Evolutionary conservation across 345 rosid genomes (phyloP), one percentile per base, ranked within the genome.

Genomic region (Syzygium aqueum): DNA sequence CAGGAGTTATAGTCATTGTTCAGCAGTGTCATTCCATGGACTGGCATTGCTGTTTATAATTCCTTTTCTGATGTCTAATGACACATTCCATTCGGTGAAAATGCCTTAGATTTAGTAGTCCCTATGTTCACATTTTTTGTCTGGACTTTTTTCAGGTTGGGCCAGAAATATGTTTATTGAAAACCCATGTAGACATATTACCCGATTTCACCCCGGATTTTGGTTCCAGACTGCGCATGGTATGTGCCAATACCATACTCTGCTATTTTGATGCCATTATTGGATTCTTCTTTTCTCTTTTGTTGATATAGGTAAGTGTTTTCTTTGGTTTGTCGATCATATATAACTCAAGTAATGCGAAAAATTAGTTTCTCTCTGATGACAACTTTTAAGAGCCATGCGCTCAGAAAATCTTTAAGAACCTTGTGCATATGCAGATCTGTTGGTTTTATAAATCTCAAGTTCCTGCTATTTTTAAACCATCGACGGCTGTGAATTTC

Each of bases 151-250:
- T 85, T 91, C 88, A 97, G 99, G 98, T 96, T 90, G 99, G 99
- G 91, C 96, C 96, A 12, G 99, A 96, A 92, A 97, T 97, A 77
- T 97, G 99, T 88, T 59, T 97, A 87, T 88, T 96, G 94, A 97
- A 97, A 91, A 96, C 99, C 49, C 99, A 97, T 89, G 98, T 97
- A 56, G 99, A 97, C 89, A 97, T 97, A 90, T 86, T 97, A 37
- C 97, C 98, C 54, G 99, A 97, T 93, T 97, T 95, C 92, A 95
- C 98, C 67, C 92, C 95, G 11, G 98, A 95, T 84, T 97, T 97
- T 84, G 99, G 99, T 86, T 91, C 98, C 28, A 96, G 94, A 82
- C 96, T 97, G 65, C 96, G 98, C 17, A 89, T 90, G 92, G 99
- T 96, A 95, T 86, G 49, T 52, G 54, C 59, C 85, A 11, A 54